These are phyloP conservation scores for Penicillium sp. DNA, from an alignment of 2,329 filamentous ascomycete species.

Conservation along the genomic window DNA sequence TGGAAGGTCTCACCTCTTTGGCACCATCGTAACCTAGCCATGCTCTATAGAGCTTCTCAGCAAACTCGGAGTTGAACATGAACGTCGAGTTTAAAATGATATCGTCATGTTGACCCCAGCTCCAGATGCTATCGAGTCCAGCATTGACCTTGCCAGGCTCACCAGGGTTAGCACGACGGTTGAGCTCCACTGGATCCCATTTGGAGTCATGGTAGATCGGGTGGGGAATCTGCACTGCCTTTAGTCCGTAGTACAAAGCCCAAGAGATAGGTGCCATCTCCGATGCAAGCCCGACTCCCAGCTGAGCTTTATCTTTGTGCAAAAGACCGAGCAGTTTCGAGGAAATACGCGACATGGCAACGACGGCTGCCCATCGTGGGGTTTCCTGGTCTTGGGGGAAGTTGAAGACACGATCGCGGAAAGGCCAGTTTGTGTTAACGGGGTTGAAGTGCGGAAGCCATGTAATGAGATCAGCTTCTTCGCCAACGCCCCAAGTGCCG, in stretches of 20 bases:
- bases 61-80: slow-evolving; percentile 12
- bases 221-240: slow-evolving; percentile 14
- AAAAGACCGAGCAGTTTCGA: slow-evolving; percentile 2
- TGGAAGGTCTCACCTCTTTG: background rate
- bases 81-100: slow-evolving; percentile 10
- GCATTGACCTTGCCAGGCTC: slow-evolving; percentile 10
- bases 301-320: slow-evolving; percentile 4
- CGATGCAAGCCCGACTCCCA: slow-evolving; percentile 11
- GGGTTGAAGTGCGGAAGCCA: slow-evolving; percentile 17
- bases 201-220: slow-evolving; percentile 8
- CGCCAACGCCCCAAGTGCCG: slow-evolving; percentile 12
- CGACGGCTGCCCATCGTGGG: slow-evolving; percentile 7
- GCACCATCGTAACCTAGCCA: slow-evolving; percentile 13
- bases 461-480: slow-evolving; percentile 19
- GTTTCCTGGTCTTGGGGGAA: slow-evolving; percentile 9
- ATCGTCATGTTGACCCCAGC: slow-evolving; percentile 6
- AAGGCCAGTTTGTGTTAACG: slow-evolving; percentile 12
- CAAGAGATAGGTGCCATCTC: slow-evolving; percentile 15
- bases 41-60: slow-evolving; percentile 9
- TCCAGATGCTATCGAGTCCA: slow-evolving; percentile 12
- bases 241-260: slow-evolving; percentile 18
- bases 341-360: background rate
- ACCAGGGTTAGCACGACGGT: slow-evolving; percentile 9
- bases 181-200: slow-evolving; percentile 13
- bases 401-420: slow-evolving; percentile 11